These are phyloP conservation scores for Dothidotthia symphoricarpi DNA, from an alignment of 2,329 filamentous ascomycete species.

Conservation along the genomic window DNA sequence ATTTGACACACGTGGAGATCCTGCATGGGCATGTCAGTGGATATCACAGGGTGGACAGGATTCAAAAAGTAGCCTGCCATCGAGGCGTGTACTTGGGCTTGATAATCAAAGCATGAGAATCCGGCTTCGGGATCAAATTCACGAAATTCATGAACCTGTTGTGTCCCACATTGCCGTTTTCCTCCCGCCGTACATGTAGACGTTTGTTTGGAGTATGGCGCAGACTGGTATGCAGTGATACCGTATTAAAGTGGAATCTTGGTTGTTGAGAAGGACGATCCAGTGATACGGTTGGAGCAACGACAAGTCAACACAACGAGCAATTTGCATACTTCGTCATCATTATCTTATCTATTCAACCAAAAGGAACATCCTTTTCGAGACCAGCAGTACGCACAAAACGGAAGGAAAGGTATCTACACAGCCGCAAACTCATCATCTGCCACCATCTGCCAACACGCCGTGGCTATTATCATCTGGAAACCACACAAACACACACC, in stretches of 20 bases:
- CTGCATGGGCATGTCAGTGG: constrained; percentile 40
- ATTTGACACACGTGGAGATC: constrained; percentile 35
- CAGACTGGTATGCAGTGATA: background rate
- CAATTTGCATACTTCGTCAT: constrained; percentile 1
- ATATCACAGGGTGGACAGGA: constrained; percentile 35
- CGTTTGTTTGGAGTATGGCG: background rate
- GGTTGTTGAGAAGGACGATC: too few species aligned
- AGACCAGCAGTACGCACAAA: too few species aligned
- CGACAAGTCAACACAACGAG: background rate
- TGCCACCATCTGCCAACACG: background rate
- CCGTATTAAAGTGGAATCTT: too few species aligned
- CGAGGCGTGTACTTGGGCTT: constrained; percentile 40
- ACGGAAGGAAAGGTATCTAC: constrained; percentile 14
- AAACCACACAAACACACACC: background rate
- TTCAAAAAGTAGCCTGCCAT: constrained; percentile 29
- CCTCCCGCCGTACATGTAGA: constrained; percentile 6
- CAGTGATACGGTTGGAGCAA: too few species aligned
- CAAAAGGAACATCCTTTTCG: background rate
- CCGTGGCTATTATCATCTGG: background rate
- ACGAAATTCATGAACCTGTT: constrained; percentile 28
- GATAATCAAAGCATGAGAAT: constrained; percentile 41
- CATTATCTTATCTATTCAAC: constrained; percentile 7
- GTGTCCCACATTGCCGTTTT: constrained; percentile 1
- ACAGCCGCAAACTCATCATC: background rate
- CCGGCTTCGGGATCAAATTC: constrained; percentile 36